Evolutionary conservation across 208 protist species (phyloP), one percentile per base, ranked within the genome.

Genomic region (Porcisia deanei): DNA sequence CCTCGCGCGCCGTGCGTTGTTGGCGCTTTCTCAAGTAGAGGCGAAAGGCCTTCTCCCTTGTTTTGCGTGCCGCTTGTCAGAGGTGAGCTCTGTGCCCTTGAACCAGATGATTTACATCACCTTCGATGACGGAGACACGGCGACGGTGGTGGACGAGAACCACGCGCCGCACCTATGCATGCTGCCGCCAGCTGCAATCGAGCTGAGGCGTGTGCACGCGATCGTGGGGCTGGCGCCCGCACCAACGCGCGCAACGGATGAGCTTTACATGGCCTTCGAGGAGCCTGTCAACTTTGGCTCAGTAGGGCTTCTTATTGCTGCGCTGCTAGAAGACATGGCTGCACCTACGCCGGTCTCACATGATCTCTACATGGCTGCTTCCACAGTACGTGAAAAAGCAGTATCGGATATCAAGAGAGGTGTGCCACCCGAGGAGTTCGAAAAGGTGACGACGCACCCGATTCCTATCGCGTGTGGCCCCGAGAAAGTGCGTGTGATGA

Each of bases 311-410:
- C 34, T 91, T 57, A 59, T 95, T 34, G 72, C 76, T 14, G 82
- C 74, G 52, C 52, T 89, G 81, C 41, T 95, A n/a, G 75, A 82
- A 22, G 57, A 71, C 52, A 63, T 91, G 45, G 82, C 87, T 34
- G 76, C 79, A 12, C 66, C 68, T 67, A 39, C 66, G 47, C 88
- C 88, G 0, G 59, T 84, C 59, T 57, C 90, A 47, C 67, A 60
- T 25, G 83, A 87, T 12, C 81, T 94, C 45, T 88, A 89, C 75
- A 76, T 86, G 71, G 82, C 85, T 34, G 87, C 85, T n/a, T 85
- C 89, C 41, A 85, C 76, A 4, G 49, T 84, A 54, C 78, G 69
- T 30, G 85, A 93, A 68, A 75, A 89, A 75, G 84, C 85, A 20
- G 47, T 82, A 47, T 88, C 63, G 30, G 84, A 92, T 60, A 65